Evolutionary conservation across 2,329 filamentous ascomycete species (phyloP).

Genomic region (Intubia oerlemansii): DNA sequence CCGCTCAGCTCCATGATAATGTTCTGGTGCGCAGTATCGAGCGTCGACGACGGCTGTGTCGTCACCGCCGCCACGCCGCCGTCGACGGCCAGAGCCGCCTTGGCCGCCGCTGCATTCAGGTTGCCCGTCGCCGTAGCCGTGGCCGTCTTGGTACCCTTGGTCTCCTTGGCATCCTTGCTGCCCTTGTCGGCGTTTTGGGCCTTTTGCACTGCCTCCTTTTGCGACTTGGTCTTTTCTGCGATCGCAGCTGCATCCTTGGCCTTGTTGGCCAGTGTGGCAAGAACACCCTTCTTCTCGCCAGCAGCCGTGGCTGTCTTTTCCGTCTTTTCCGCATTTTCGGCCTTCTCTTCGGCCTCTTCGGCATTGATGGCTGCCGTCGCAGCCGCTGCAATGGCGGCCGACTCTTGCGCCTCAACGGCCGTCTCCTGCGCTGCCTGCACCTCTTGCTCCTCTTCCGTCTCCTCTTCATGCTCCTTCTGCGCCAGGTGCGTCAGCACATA

Average conservation of each 20-base stretch:
- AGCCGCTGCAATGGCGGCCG: background rate
- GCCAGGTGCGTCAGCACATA: slow-evolving; percentile 75
- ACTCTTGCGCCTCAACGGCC: background rate
- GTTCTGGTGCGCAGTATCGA: slow-evolving; percentile 7
- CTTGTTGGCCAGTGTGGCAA: no score
- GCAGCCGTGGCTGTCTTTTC: slow-evolving; percentile 1
- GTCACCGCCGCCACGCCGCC: background rate
- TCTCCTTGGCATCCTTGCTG: no score
- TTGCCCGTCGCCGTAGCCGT: background rate
- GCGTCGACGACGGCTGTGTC: background rate
- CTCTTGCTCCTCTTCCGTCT: slow-evolving; percentile 13
- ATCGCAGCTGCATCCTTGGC: background rate
- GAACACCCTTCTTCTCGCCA: background rate
- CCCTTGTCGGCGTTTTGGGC: background rate
- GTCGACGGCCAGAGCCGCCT: slow-evolving; percentile 1
- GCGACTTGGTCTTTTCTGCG: no score
- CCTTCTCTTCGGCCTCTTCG: slow-evolving; percentile 1
- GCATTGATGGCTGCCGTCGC: slow-evolving; percentile 1
- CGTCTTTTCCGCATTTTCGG: no score
- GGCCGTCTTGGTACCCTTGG: background rate
- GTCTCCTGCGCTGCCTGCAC: slow-evolving; percentile 8
- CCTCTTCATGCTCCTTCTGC: slow-evolving; percentile 17
- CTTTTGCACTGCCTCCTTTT: no score
- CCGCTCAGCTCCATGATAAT: slow-evolving; percentile 54
- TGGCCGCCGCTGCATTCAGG: slow-evolving; percentile 3